Percentiles rank a stretch among this genome's conserved stretches.
These are phyloP conservation scores for Xylariaceae sp. DNA, from an alignment of 2,329 filamentous ascomycete genomes.

Conservation along the genomic window DNA sequence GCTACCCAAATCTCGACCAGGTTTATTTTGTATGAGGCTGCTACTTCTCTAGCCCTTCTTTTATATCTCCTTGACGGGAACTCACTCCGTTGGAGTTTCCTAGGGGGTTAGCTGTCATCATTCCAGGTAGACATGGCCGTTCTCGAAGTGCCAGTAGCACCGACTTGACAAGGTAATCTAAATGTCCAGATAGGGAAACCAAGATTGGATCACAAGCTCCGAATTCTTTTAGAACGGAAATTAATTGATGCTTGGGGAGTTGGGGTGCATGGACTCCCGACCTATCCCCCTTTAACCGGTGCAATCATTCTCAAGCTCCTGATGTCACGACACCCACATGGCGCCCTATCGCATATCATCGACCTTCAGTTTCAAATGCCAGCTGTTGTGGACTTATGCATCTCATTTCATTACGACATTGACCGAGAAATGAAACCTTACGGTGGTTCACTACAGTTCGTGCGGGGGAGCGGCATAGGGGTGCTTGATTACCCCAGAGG, in stretches of 20 bases:
- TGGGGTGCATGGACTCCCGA: neutral
- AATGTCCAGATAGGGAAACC: conserved; percentile 13
- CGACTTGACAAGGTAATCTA: neutral
- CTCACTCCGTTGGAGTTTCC: conserved; percentile 7
- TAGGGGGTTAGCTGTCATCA: conserved; percentile 10
- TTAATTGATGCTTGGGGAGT: conserved; percentile 2
- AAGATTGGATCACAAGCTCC: conserved; percentile 3
- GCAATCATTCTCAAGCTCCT: neutral
- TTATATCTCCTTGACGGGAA: conserved; percentile 12
- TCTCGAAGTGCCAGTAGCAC: neutral
- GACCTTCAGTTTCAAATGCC: neutral
- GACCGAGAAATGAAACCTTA: neutral
- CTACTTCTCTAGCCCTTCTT: neutral
- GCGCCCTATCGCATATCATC: neutral
- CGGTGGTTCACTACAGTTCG: conserved; percentile 5
- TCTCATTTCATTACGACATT: conserved; percentile 9
- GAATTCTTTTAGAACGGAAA: conserved; percentile 17
- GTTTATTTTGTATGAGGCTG: neutral
- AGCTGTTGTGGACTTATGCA: neutral
- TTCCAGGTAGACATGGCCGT: neutral
- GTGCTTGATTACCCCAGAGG: neutral
- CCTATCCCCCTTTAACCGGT: neutral
- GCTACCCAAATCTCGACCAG: neutral
- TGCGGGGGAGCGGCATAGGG: conserved; percentile 17
- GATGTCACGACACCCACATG: neutral